phyloP scores from a whole-genome alignment of 2,329 filamentous ascomycete genomes.

The Fusarium subglutinans region DNA sequence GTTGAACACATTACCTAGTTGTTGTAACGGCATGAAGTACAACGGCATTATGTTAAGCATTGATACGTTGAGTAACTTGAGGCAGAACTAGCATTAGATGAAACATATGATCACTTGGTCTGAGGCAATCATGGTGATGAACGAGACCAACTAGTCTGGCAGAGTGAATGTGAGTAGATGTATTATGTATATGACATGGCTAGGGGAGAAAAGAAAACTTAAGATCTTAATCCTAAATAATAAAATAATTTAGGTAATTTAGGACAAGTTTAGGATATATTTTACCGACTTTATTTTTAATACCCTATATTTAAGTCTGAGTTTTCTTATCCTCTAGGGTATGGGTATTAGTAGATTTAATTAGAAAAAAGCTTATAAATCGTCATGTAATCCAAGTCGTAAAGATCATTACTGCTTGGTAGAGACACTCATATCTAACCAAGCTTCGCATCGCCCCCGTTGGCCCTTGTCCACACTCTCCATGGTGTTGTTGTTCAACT shows the following conservation, averaged over 20 bases:
- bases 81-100: background rate
- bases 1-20: background rate
- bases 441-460: conserved; percentile 52
- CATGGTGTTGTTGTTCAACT: conserved; percentile 51
- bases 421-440: conserved; percentile 49
- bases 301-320: too few relatives aligned
- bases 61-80: conserved; percentile 17
- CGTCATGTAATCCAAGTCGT: background rate
- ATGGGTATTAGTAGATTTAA: conserved; percentile 29
- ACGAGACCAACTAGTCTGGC: background rate
- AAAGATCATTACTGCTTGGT: conserved; percentile 38
- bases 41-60: conserved; percentile 1
- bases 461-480: conserved; percentile 50
- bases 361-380: background rate
- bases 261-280: too few relatives aligned
- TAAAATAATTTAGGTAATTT: too few relatives aligned
- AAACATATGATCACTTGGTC: background rate
- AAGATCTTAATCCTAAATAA: too few relatives aligned
- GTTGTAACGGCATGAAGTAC: background rate
- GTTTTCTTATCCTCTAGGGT: too few relatives aligned
- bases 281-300: too few relatives aligned
- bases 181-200: background rate
- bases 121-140: background rate
- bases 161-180: background rate
- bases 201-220: too few relatives aligned